Evolutionary conservation across 73 alveolate species (phyloP).

Genomic region (Stentor coeruleus): DNA sequence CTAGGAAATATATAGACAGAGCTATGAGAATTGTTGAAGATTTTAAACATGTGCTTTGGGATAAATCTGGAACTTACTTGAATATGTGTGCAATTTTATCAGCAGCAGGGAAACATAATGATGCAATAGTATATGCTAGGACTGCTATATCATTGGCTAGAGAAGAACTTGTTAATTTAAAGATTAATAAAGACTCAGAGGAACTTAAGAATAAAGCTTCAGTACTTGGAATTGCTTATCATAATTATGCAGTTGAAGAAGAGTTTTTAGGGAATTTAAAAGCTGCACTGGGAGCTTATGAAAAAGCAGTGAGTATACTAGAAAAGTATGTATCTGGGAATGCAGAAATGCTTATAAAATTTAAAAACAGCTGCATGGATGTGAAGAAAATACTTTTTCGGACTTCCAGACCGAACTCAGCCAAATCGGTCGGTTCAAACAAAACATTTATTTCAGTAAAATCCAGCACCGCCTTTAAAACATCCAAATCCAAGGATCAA

Average conservation of each 20-base stretch:
- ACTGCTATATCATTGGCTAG: neutral
- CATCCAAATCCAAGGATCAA: too few relatives aligned
- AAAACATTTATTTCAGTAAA: neutral
- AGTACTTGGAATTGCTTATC: constrained; percentile 78
- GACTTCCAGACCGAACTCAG: neutral
- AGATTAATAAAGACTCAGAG: constrained; percentile 30
- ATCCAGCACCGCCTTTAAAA: neutral
- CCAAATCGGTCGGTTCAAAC: neutral
- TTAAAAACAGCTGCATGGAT: neutral
- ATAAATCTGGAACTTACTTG: constrained; percentile 76
- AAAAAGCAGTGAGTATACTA: constrained; percentile 58
- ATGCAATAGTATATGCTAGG: constrained; percentile 69
- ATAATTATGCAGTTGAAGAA: constrained; percentile 78
- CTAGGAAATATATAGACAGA: constrained; percentile 63
- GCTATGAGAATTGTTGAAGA: constrained; percentile 61
- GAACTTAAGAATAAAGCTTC: constrained; percentile 64
- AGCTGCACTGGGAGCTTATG: constrained; percentile 55
- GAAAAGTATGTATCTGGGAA: constrained; percentile 26
- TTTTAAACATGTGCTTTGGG: neutral
- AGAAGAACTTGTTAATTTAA: constrained; percentile 10
- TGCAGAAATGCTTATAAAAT: neutral
- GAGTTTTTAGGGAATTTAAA: constrained; percentile 67
- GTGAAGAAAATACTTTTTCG: neutral
- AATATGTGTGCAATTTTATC: constrained; percentile 80
- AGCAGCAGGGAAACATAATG: constrained; percentile 59